Percentiles rank a stretch among this genome's conserved stretches.
Conservation (phyloP, 139 green algal species). For the Micractinium conductrix region DNA sequence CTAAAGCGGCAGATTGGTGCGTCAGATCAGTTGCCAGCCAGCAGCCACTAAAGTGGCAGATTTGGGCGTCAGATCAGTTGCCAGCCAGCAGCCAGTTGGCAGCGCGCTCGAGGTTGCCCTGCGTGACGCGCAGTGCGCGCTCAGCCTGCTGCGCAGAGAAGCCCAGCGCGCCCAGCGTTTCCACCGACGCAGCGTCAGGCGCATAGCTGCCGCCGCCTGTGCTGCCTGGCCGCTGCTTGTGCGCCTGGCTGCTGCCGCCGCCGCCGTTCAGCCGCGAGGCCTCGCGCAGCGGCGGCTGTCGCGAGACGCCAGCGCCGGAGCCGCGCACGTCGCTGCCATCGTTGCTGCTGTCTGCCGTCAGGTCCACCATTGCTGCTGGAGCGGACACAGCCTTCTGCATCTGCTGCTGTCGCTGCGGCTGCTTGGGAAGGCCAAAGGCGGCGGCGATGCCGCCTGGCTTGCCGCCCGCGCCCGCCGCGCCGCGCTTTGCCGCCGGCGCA, state of each 20-base stretch:
- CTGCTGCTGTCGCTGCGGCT: background rate
- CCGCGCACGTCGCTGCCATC: too few species aligned
- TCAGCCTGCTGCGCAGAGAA: slow-evolving; percentile 48
- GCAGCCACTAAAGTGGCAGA: background rate
- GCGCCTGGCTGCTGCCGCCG: background rate
- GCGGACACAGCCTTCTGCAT: background rate
- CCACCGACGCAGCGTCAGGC: background rate
- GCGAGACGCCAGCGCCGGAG: too few species aligned
- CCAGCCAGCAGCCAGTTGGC: slow-evolving; percentile 53
- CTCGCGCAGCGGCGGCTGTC: background rate
- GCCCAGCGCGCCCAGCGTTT: slow-evolving; percentile 48
- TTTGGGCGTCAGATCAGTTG: too few species aligned
- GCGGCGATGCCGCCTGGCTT: slow-evolving; percentile 5
- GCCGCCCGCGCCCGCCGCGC: background rate
- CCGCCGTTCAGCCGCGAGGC: background rate
- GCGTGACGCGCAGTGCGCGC: slow-evolving; percentile 45
- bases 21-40: too few species aligned
- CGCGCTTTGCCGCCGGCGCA: background rate
- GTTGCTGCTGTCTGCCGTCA: background rate
- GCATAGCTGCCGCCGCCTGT: background rate
- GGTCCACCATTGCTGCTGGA: slow-evolving; percentile 10
- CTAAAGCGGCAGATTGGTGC: too few species aligned
- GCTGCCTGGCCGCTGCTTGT: too few species aligned
- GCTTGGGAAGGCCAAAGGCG: background rate
- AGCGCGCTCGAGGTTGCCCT: slow-evolving; percentile 51